Evolutionary conservation across 306 rosid genomes (phyloP).

Genomic region (Parietaria judaica): DNA sequence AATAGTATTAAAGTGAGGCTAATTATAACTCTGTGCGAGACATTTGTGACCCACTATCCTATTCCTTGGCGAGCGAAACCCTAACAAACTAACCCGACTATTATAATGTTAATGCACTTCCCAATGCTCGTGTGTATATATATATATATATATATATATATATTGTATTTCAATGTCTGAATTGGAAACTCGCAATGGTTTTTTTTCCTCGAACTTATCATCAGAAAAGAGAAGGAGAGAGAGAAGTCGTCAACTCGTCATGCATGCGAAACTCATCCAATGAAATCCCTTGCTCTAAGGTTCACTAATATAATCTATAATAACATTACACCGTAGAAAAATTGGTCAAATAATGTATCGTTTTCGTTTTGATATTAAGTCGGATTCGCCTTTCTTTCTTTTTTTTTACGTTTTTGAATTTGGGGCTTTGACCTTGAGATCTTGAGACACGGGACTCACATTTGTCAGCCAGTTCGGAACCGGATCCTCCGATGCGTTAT

Average conservation of each 20-base stretch:
- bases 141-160: background rate
- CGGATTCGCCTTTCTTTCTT: too few species aligned
- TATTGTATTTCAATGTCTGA: constrained; percentile 11
- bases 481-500: too few species aligned
- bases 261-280: background rate
- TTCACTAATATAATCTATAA: too few species aligned
- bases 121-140: constrained; percentile 13
- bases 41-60: constrained; percentile 18
- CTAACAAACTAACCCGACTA: constrained; percentile 15
- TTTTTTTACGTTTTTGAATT: too few species aligned
- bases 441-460: too few species aligned
- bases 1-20: background rate
- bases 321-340: too few species aligned
- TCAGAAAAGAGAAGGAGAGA: constrained; percentile 7
- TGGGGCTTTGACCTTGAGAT: too few species aligned
- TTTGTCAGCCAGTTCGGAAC: too few species aligned
- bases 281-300: background rate
- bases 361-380: too few species aligned
- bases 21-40: constrained; percentile 11
- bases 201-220: constrained; percentile 7
- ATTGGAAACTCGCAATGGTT: constrained; percentile 15
- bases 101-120: constrained; percentile 2
- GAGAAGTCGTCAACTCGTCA: background rate
- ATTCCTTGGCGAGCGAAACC: constrained; percentile 1
- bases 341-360: too few species aligned